Base-by-base conservation (phyloP, 1,139 yeast species). In the Protomyces gravidus region DNA sequence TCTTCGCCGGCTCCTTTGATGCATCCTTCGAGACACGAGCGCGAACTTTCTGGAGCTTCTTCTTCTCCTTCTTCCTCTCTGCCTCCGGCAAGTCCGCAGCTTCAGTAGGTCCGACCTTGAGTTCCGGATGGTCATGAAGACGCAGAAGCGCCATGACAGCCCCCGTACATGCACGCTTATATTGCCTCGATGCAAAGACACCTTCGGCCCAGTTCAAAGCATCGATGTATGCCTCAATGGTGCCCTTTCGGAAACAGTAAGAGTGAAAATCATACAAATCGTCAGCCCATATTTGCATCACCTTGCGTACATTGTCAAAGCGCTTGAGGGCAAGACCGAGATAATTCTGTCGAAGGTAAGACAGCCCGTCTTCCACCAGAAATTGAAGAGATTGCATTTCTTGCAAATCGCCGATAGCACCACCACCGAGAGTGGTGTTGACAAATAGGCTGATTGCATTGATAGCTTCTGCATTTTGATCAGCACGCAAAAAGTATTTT, bases 191-290 rank as follows among this genome's bases (percentile, higher is more conserved):
- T 2, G 82, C 72, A 69, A 79, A 89, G 47, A 92, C 71, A 23
- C 74, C 70, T 68, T 89, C 94, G 63, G 85, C 95, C 97, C 97
- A 92, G 52, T 76, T 73, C 59, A 90, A 67, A 77, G 87, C 81
- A 27, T 82, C 84, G 40, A 87, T 67, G 69, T 92, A 92, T 25
- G 92, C 85, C 64, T 95, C 79, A 27, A 94, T 85, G 3, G 97
- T 88, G 15, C 97, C 97, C 67, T 86, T 83, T 73, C 97, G 82
- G 78, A 88, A 81, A 70, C 96, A 86, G 72, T 89, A 92, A 49
- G 86, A 84, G 71, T 92, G 98, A 83, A 92, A 92, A 70, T 92
- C 99, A 67, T 86, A 80, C 73, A 92, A 97, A 69, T 94, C 98
- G 63, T 81, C 82, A 69, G 76, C 80, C 72, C 84, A 89, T 61